Base-by-base conservation (phyloP, 2,329 filamentous ascomycete species). In the Trichoderma guizhouense region DNA sequence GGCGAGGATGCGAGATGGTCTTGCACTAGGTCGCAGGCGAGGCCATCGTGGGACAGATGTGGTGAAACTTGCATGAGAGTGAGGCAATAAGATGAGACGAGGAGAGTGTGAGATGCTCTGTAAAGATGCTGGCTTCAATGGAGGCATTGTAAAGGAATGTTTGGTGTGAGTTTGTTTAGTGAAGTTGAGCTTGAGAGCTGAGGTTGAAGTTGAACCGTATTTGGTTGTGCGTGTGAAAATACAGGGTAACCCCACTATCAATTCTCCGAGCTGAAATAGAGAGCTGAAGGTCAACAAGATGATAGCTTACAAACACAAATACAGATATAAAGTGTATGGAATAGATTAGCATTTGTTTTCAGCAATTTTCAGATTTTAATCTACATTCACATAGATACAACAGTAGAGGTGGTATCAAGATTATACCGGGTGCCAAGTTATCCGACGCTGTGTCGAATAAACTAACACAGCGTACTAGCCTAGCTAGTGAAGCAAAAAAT, bases 21-120 rank as follows among this genome's bases (percentile, higher is more conserved):
- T 70, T 36, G 61, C 61, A 3, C 34, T 60, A 8, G 51, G 47
- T 34, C 69, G 58, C 18, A 43, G 21, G 24, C 68, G 69, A 65
- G 69, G 69, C 69, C 69, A 71, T 51, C 69, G 47, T 4, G 69
- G 68, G 11, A 26, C n/a, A 1, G 60, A 70, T 15, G 68, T 70
- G 28, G 47, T 51, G 18, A 70, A 70, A 7, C 9, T 7, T 53
- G 15, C 26, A 0, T 51, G 24, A 60, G 51, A 24, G 1, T 32
- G 24, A 47, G 24, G 3, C 6, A 7, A 3, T 28, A 51, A 8
- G 7, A 36, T 34, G 32, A 67, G 14, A 26, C 8, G 55, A 5
- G 58, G 5, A 1, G 47, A 24, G 1, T 7, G 2, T 18, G 58
- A 30, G 21, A 70, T 6, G 4, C 30, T 15, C 18, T 39, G 34